Evolutionary conservation across 371 early-diverging fungal genomes (phyloP), one percentile per base, ranked within the genome.

Genomic region (Phascolomyces articulosus): DNA sequence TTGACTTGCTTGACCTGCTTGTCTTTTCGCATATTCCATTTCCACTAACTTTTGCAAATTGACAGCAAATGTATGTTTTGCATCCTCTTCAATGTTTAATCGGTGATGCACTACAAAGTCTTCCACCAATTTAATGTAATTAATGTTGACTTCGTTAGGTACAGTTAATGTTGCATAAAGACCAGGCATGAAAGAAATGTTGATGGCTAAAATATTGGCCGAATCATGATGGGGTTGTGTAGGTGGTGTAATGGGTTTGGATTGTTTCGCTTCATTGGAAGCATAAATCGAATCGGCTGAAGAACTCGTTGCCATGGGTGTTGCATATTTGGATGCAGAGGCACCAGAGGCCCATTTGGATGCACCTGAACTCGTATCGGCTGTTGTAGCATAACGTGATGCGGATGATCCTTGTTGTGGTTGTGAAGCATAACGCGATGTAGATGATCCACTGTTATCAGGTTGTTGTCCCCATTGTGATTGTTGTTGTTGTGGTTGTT

Each of bases 101-200:
- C 66, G 63, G 58, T 77, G 74, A 26, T 66, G 44, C 24, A 40
- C 44, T 41, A 68, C 81, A 40, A 81, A 78, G 3, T 55, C 55
- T 20, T 74, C 41, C 0, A 78, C 81, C 31, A 76, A 58, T 13
- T 72, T 63, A 1, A 55, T 23, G 13, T 73, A 69, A 23, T 74
- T 55, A 34, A 72, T 71, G 8, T 70, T 69, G 20, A 60, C 67
- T 60, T 73, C 74, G 15, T n/a, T 11, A 23, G 51, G 51, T 0
- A 81, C 73, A 26, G 62, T 47, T 1, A 78, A 28, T 1, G 60
- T 48, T n/a, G 79, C 82, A 57, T 55, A 58, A 10, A 73, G 58
- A 21, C 82, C 82, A 15, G 64, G 65, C 15, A 64, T 60, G 13
- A 82, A 64, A 40, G 75, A 74, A 34, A 82, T 72, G 16, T 72